Evolutionary conservation across 768 basidiomycete genomes (phyloP), one percentile per base, ranked within the genome.

Genomic region (Russula griseocarnosa): DNA sequence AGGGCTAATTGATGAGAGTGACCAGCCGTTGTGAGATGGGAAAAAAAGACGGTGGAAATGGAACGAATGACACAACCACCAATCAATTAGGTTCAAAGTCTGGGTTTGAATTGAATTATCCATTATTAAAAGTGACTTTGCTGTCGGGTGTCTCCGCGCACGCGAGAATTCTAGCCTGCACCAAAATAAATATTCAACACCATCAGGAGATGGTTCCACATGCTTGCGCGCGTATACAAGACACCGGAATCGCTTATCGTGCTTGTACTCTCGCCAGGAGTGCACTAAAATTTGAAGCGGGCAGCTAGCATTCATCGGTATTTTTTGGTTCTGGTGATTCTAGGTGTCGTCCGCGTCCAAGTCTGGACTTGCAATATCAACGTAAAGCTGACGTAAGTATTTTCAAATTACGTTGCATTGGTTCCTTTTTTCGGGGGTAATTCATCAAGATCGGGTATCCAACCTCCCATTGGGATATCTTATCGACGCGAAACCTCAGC

Each of bases 381-480:
- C 24, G 63, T 52, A 57, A 55, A 1, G 54, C 30, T 65, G 49
- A 65, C n/a, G 8, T 65, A 65, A 65, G 40, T 20, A n/a, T 28
- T 36, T 46, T 56, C 14, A 24, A 60, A 55, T 57, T 58, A 58
- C 44, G 56, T 46, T 46, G n/a, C 30, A 32, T 58, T 26, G 22
- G 5, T 24, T 46, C 22, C 18, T 36, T 32, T n/a, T 46, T 60
- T 47, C 63, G 63, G 63, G 11, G 47, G 58, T 30, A 50, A 44
- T 65, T 64, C 36, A 63, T 60, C 63, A 38, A 64, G 52, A 47
- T 57, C 57, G 62, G 40, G 50, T 47, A 58, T 58, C 40, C 6
- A 3, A 42, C 32, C 4, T 16, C 49, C 34, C 47, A 55, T 52
- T 26, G 18, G 32, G 59, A 52, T 40, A 52, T 61, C 52, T 49